Evolutionary conservation across 192 early-diverging fungal genomes (phyloP), one percentile per base, ranked within the genome.

Genomic region (Coemansia sp.): DNA sequence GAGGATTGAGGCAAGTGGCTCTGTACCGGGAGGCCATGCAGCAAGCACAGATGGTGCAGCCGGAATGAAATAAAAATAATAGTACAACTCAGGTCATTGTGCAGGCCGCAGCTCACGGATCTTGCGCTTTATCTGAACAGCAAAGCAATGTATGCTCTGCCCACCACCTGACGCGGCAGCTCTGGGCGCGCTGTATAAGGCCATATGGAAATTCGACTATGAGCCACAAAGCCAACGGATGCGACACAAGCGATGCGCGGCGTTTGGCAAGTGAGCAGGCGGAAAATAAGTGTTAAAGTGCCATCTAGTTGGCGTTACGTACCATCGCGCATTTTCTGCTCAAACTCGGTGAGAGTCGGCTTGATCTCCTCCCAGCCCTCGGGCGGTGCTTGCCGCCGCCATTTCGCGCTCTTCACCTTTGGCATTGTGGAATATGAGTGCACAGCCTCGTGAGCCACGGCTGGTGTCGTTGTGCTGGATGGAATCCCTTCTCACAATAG

Each of bases 301-400:
- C 27, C 22, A 29, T 35, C 8, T 54, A 35, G 4, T 36, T 32
- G 51, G 3, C 25, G 12, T 17, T 47, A 73, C 79, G 62, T 76
- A 82, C 79, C 79, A 24, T 99, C 98, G 63, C 95, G 90, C 95
- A 99, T 97, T 83, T 94, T 95, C 61, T 87, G 85, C 31, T 91
- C 89, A 72, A 98, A 91, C 67, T 99, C 96, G 24, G 73, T 73
- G 35, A 99, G 84, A 9, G 92, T 96, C 5, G 96, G 94, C 73
- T 99, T 96, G 32, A 99, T 91, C 42, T 95, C 92, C 60, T 95
- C 96, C 86, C 93, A 98, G 12, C 96, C 98, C 37, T 94, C 94
- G 25, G 97, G 97, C 31, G 94, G 92, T 61, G 88, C 80, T 72
- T 94, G 93, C 27, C 92, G 92, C 59, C 94, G 88, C 59, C 69